Percentiles rank a stretch among this genome's conserved stretches.
These are phyloP conservation scores for Macrophomina phaseolina DNA, from an alignment of 2,329 filamentous ascomycete genomes.

Conservation along the genomic window DNA sequence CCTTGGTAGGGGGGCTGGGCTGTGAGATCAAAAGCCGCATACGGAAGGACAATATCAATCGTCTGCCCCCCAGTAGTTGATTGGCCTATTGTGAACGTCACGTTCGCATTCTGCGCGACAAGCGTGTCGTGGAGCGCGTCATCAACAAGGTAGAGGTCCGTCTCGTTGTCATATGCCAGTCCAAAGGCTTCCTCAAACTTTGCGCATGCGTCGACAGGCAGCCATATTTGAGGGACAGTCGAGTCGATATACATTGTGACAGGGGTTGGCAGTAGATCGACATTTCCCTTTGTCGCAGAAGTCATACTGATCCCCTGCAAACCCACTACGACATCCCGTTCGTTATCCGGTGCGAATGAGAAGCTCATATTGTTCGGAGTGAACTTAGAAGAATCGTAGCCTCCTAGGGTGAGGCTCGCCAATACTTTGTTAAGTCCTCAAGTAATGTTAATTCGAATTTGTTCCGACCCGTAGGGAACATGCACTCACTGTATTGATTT, in stretches of 20 bases:
- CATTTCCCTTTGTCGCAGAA: constrained; percentile 29
- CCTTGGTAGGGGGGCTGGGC: constrained; percentile 58
- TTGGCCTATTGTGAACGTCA: constrained; percentile 53
- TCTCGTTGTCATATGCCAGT: constrained; percentile 43
- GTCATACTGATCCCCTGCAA: constrained; percentile 37
- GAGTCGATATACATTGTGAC: constrained; percentile 45
- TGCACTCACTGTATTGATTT: constrained; percentile 35
- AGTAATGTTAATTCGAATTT: not conserved
- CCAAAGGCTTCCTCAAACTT: constrained; percentile 46
- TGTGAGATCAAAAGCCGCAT: constrained; percentile 56
- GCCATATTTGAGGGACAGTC: constrained; percentile 48
- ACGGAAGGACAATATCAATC: constrained; percentile 55
- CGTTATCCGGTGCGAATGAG: constrained; percentile 37
- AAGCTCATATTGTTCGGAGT: constrained; percentile 36
- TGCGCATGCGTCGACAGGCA: constrained; percentile 42
- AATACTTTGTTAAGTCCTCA: constrained; percentile 34
- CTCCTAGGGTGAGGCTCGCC: constrained; percentile 46
- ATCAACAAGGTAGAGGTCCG: constrained; percentile 46
- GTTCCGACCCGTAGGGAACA: not conserved
- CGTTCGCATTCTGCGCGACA: constrained; percentile 41
- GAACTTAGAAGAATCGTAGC: constrained; percentile 45
- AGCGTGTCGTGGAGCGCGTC: constrained; percentile 40
- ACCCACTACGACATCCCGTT: constrained; percentile 37
- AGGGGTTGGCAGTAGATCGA: constrained; percentile 36
- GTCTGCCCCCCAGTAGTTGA: constrained; percentile 40